Evolutionary conservation across 1,139 yeast species (phyloP).

Genomic region (Blastobotrys raffinosifermentans): DNA sequence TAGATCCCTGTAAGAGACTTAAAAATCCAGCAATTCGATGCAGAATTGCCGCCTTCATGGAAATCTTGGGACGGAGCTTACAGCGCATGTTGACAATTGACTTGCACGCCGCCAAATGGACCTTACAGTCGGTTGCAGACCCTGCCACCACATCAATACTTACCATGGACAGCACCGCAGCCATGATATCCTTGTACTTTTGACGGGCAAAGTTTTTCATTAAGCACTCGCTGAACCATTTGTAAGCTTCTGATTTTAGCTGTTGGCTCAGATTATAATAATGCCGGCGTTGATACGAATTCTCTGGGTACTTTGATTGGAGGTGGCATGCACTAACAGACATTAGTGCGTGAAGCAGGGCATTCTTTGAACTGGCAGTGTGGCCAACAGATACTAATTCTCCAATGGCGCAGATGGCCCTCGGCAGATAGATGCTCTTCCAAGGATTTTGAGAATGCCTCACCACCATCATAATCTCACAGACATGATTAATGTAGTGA

Average conservation of each 20-base stretch:
- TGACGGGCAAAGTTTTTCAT: conserved; percentile 43
- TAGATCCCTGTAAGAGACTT: conserved; percentile 63
- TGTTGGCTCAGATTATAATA: conserved; percentile 68
- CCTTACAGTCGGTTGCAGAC: conserved; percentile 78
- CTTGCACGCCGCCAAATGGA: conserved; percentile 72
- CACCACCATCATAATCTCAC: conserved; percentile 83
- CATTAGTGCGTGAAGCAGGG: conserved; percentile 68
- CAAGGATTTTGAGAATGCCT: conserved; percentile 74
- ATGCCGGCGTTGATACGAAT: conserved; percentile 56
- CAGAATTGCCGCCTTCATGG: conserved; percentile 68
- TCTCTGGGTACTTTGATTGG: conserved; percentile 61
- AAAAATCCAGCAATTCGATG: conserved; percentile 75
- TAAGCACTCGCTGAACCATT: conserved; percentile 59
- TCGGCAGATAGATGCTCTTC: conserved; percentile 77
- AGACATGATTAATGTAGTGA: conserved; percentile 73
- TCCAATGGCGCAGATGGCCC: conserved; percentile 77
- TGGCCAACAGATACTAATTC: conserved; percentile 70
- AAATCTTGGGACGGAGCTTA: conserved; percentile 57
- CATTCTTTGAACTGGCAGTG: conserved; percentile 72
- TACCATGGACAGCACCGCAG: conserved; percentile 82
- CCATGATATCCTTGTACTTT: conserved; percentile 76
- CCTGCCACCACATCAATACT: conserved; percentile 90
- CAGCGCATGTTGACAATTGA: conserved; percentile 65
- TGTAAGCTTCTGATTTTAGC: conserved; percentile 67
- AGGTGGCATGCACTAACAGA: conserved; percentile 81